Evolutionary conservation across 164 flowering plant genomes (phyloP).

Genomic region (Chimonanthus salicifolius): DNA sequence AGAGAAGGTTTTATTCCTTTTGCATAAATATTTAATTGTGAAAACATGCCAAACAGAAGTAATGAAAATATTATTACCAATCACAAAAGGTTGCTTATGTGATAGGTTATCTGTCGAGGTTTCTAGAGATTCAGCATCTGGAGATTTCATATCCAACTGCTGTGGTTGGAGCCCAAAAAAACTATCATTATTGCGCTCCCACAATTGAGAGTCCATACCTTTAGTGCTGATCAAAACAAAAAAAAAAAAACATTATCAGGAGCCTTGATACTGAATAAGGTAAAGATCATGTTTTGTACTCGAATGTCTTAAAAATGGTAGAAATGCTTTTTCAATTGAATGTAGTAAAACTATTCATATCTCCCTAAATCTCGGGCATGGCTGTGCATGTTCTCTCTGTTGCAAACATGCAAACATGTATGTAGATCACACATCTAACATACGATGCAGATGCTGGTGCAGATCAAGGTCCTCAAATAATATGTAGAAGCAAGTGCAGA

Average conservation of each 20-base stretch:
- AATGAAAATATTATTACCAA: conserved; percentile 23
- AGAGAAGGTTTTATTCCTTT: background rate
- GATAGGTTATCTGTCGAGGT: background rate
- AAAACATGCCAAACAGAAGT: background rate
- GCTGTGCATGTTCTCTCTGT: too few relatives aligned
- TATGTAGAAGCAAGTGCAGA: too few relatives aligned
- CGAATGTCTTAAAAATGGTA: too few relatives aligned
- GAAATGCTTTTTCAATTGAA: too few relatives aligned
- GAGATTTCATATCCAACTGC: background rate
- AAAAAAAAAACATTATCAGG: background rate
- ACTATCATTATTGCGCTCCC: conserved; percentile 15
- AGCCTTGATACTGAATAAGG: too few relatives aligned
- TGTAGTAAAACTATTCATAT: too few relatives aligned
- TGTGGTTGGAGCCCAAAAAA: conserved; percentile 7
- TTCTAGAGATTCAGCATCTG: background rate
- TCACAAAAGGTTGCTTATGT: conserved; percentile 48
- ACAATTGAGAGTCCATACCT: background rate
- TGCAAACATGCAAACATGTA: too few relatives aligned
- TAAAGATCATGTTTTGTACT: too few relatives aligned
- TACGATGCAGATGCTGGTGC: too few relatives aligned
- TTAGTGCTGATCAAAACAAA: background rate
- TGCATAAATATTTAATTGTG: background rate
- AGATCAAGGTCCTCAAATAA: too few relatives aligned
- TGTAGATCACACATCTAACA: too few relatives aligned
- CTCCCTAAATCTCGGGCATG: too few relatives aligned